Evolutionary conservation across 148 eudicot species (phyloP).

Genomic region (Chenopodium berlandieri): DNA sequence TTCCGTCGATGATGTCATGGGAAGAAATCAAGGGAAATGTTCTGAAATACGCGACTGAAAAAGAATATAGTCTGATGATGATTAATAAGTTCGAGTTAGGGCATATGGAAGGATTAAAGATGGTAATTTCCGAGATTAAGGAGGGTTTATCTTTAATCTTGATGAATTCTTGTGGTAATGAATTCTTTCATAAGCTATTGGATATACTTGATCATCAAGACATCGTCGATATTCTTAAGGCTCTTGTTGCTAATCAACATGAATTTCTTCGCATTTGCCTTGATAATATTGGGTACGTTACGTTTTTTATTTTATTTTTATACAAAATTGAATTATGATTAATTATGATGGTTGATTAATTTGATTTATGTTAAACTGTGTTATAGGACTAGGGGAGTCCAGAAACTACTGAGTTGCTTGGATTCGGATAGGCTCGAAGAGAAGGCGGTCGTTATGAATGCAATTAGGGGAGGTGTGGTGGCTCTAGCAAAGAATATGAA

Average conservation of each 20-base stretch:
- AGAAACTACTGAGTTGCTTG: constrained; percentile 28
- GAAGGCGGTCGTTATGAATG: constrained; percentile 19
- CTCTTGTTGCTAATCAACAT: constrained; percentile 13
- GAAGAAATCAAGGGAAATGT: constrained; percentile 11
- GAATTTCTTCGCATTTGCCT: constrained; percentile 30
- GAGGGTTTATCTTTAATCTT: constrained; percentile 28
- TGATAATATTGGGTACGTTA: constrained; percentile 36
- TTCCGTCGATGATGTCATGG: neutral
- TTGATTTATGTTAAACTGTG: neutral
- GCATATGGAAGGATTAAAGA: constrained; percentile 21
- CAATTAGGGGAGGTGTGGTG: constrained; percentile 19
- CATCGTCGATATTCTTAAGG: constrained; percentile 27
- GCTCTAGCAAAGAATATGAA: constrained; percentile 25
- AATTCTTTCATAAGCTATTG: constrained; percentile 36
- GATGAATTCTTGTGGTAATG: constrained; percentile 28
- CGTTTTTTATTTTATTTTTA: neutral
- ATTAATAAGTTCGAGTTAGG: constrained; percentile 27
- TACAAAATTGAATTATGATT: neutral
- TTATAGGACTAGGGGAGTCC: constrained; percentile 47
- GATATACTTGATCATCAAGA: constrained; percentile 29
- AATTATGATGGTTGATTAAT: neutral
- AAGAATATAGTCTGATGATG: constrained; percentile 17
- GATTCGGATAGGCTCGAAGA: neutral
- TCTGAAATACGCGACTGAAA: constrained; percentile 24
- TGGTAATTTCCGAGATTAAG: constrained; percentile 38